Conservation (phyloP, 768 basidiomycete species). For the Gyrodon lividus region DNA sequence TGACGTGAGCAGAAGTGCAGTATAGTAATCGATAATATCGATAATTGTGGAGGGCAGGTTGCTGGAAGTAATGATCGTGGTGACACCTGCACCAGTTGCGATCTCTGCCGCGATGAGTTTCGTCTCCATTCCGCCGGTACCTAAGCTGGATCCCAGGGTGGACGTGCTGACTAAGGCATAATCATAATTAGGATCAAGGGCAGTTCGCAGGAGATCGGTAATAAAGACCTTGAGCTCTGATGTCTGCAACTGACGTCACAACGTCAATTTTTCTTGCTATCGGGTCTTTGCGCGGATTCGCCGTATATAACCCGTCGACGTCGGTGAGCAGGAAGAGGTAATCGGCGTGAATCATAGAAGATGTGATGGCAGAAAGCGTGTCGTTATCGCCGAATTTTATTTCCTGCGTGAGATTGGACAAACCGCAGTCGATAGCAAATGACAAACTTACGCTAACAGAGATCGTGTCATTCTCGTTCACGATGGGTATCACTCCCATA, state of each 20-base stretch:
- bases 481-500: conserved; percentile 96
- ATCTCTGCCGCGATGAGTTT: conserved; percentile 98
- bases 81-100: conserved; percentile 91
- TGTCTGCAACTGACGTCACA: conserved; percentile 79
- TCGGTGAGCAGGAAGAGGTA: conserved; percentile 96
- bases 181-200: background rate
- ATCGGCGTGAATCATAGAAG: conserved; percentile 97
- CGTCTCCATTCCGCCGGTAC: conserved; percentile 99
- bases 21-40: conserved; percentile 78
- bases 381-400: conserved; percentile 99
- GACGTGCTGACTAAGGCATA: conserved; percentile 74
- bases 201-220: background rate
- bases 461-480: conserved; percentile 98
- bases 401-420: conserved; percentile 57
- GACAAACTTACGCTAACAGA: conserved; percentile 82
- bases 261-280: conserved; percentile 75
- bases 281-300: conserved; percentile 92
- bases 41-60: conserved; percentile 73
- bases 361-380: conserved; percentile 94
- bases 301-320: conserved; percentile 92
- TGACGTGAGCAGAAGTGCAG: conserved; percentile 37
- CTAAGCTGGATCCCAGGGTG: conserved; percentile 89
- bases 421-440: background rate
- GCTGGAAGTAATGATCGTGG: conserved; percentile 87
- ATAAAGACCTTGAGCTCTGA: conserved; percentile 72